Base-by-base conservation (phyloP, 345 rosid species). In the Raphanus raphanistrum region DNA sequence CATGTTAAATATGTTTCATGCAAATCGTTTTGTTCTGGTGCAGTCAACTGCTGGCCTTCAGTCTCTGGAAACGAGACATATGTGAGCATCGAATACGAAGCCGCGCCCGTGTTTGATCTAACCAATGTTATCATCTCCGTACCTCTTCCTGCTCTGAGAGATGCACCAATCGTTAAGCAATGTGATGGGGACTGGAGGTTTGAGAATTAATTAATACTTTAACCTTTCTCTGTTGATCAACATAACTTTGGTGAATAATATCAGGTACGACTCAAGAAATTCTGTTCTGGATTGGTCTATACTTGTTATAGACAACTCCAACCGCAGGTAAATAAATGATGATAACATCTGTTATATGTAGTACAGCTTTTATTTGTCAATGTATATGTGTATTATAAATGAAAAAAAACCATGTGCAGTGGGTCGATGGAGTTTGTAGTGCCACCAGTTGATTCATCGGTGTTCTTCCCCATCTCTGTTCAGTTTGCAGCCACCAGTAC, bases 31-130 rank as follows among this genome's bases (percentile, higher is more conserved):
- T 66, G 25, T 75, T 4, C 4, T 83, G 36, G 67, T 83, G 85
- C 92, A 93, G 99, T 96, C 83, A 96, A 91, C 85, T 96, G 99
- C 89, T 96, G 99, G 99, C 98, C 98, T 64, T 93, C 99, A 58
- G 97, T 91, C 74, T 96, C 98, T 82, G 98, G 97, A 75, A 91
- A 87, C 67, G 97, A 93, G 81, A 93, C 98, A 74, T 96, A 84
- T 70, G 98, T 96, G 66, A 96, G 91, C 91, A 87, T 96, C 63
- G 99, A 96, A 75, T 96, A 96, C 72, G 99, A 96, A 83, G 97
- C 99, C 76, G 88, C 97, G 33, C 79, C 93, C 45, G 76, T 85
- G 89, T 96, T 96, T 86, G 99, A 96, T 82, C 91, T 96, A 73
- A 87, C 84, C 63, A 90, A 93, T 76, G 97, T 93, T 28, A 78